Percentiles rank a stretch among this genome's conserved stretches.
phyloP scores from a whole-genome alignment of 768 basidiomycete species.

The Tricholoma sp. region DNA sequence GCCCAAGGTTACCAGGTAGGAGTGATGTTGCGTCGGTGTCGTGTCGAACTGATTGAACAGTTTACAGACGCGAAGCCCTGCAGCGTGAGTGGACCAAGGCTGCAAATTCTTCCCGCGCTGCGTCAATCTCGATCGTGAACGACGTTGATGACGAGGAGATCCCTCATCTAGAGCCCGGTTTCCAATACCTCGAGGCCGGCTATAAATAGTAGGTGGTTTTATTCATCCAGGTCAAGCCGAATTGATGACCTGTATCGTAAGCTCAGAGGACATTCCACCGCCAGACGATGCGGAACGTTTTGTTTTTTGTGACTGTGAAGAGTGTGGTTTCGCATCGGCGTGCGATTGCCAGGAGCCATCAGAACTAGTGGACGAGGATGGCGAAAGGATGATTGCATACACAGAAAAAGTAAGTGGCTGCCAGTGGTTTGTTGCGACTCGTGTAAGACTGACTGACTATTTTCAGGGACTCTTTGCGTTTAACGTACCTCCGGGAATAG shows the following conservation, averaged over 20 bases:
- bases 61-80: conserved; percentile 20
- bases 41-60: background rate
- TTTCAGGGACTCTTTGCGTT: conserved; percentile 50
- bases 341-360: conserved; percentile 50
- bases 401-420: conserved; percentile 26
- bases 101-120: conserved; percentile 24
- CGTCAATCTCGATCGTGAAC: conserved; percentile 31
- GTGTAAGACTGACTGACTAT: background rate
- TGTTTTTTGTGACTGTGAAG: conserved; percentile 38
- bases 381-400: conserved; percentile 37
- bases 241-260: background rate
- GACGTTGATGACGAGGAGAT: conserved; percentile 39
- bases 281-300: conserved; percentile 27
- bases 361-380: conserved; percentile 26
- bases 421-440: too few species aligned
- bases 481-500: conserved; percentile 33
- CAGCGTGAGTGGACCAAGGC: conserved; percentile 28
- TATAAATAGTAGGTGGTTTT: conserved; percentile 42
- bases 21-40: background rate
- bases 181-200: conserved; percentile 48
- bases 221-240: background rate
- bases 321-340: conserved; percentile 24
- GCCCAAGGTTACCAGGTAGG: background rate
- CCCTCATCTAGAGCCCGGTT: conserved; percentile 37
- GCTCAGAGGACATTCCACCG: conserved; percentile 10